Base-by-base conservation (phyloP, 352 stramenopile genomes). In the Thalassiosira mediterranea region DNA sequence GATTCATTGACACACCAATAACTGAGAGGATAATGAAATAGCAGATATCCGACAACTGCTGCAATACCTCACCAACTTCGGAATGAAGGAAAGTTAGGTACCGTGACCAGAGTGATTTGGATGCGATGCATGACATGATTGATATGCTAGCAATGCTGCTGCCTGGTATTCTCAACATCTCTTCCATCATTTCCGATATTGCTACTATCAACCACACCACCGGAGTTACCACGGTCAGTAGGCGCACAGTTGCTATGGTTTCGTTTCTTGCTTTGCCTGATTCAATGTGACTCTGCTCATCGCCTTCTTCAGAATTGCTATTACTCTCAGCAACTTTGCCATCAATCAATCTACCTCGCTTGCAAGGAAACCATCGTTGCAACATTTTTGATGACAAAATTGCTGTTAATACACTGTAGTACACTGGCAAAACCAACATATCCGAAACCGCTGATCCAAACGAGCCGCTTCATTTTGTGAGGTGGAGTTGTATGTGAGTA, bases 401-500 rank as follows among this genome's bases (percentile, higher is more conserved):
- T 48, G 64, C 32, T n/a, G 49, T 17, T 40, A 81, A 47, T 19
- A 37, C 19, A 26, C 21, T 51, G 44, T 75, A 69, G 44, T 82
- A 82, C 11, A 74, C 49, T 13, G 73, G 65, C 73, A 82, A 75
- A 11, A 79, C 10, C 21, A 78, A 23, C 28, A 82, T 53, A 57
- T 82, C 73, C 46, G 73, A 63, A 25, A 59, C 67, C 5, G 52
- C 47, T 29, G 44, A 61, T 23, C 65, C 53, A 62, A 68, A 75
- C 57, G 65, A 68, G 4, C 54, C 56, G 25, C 63, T 72, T 34
- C 10, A 52, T n/a, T n/a, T n/a, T n/a, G n/a, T n/a, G n/a, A n/a
- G n/a, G n/a, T n/a, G 2, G 29, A 51, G 31, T 19, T n/a, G 10
- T 4, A 40, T 53, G 4, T 37, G 34, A 42, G 42, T 11, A 51